These are phyloP conservation scores for Buxus sempervirens DNA, from an alignment of 164 flowering plant genomes.

Conservation along the genomic window DNA sequence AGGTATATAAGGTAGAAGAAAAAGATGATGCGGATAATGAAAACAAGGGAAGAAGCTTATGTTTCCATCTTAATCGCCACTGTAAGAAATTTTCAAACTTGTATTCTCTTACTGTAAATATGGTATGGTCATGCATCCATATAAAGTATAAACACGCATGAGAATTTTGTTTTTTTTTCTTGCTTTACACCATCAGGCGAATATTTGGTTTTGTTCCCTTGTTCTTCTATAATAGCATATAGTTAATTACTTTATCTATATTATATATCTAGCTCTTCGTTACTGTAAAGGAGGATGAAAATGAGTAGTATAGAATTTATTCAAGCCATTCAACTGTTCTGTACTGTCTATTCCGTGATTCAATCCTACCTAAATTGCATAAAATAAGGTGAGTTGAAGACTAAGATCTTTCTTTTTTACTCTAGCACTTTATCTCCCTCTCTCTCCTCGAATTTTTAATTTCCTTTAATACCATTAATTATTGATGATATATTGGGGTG, in stretches of 20 bases:
- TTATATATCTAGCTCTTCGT: too few relatives aligned
- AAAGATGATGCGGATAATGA: background rate
- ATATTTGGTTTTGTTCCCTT: too few relatives aligned
- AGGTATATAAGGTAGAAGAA: too few relatives aligned
- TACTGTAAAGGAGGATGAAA: too few relatives aligned
- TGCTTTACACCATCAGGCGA: background rate
- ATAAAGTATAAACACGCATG: conserved; percentile 14
- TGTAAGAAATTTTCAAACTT: background rate
- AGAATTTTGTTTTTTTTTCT: conserved; percentile 2
- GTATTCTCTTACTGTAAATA: conserved; percentile 12
- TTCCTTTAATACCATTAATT: background rate
- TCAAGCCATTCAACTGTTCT: too few relatives aligned
- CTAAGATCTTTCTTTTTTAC: background rate
- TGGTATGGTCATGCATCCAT: conserved; percentile 5
- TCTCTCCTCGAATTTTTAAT: background rate
- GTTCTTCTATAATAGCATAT: too few relatives aligned
- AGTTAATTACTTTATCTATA: too few relatives aligned
- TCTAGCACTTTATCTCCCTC: too few relatives aligned
- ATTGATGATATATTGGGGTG: conserved; percentile 21
- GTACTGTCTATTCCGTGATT: too few relatives aligned
- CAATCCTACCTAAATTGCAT: too few relatives aligned
- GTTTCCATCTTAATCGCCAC: background rate
- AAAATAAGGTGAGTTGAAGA: background rate
- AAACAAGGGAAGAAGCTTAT: background rate
- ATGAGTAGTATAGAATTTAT: too few relatives aligned